These are phyloP conservation scores for Clathrospora elynae DNA, from an alignment of 2,329 filamentous ascomycete genomes.

Conservation along the genomic window DNA sequence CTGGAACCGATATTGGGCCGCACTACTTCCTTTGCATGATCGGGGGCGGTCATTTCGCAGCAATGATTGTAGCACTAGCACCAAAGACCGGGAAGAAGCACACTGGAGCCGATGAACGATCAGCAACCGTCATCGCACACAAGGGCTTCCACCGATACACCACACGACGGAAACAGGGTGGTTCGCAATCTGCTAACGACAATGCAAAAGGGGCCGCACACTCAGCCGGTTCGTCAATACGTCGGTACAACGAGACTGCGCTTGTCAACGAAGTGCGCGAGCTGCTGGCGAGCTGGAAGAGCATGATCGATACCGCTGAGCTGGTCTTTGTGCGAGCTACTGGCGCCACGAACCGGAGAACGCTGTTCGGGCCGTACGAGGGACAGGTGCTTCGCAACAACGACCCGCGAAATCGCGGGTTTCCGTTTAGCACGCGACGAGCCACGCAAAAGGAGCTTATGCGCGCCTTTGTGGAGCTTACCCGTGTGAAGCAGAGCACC, in stretches of 20 bases:
- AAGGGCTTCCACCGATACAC: slow-evolving; percentile 99
- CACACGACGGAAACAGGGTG: slow-evolving; percentile 93
- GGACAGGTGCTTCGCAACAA: slow-evolving; percentile 79
- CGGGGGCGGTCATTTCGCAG: slow-evolving; percentile 94
- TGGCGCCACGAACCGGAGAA: slow-evolving; percentile 82
- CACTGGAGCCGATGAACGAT: slow-evolving; percentile 74
- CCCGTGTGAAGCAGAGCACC: slow-evolving; percentile 81
- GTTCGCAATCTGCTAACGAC: slow-evolving; percentile 91
- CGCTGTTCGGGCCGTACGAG: slow-evolving; percentile 89
- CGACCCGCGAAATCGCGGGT: slow-evolving; percentile 80
- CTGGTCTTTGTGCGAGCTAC: slow-evolving; percentile 88
- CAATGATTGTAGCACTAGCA: slow-evolving; percentile 88
- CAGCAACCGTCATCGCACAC: slow-evolving; percentile 87
- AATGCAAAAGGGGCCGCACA: slow-evolving; percentile 92
- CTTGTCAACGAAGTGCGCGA: slow-evolving; percentile 85
- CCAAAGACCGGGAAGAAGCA: slow-evolving; percentile 75
- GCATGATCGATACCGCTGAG: slow-evolving; percentile 80
- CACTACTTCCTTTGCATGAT: slow-evolving; percentile 99
- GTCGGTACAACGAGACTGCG: slow-evolving; percentile 92
- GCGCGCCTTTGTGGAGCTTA: slow-evolving; percentile 92
- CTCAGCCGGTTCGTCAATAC: slow-evolving; percentile 86
- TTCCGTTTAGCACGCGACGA: slow-evolving; percentile 89
- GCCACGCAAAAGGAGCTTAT: slow-evolving; percentile 95
- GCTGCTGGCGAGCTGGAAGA: slow-evolving; percentile 82
- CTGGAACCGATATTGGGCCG: slow-evolving; percentile 68